Percentiles rank a stretch among this genome's conserved stretches.
These are phyloP conservation scores for Phytophthora lateralis DNA, from an alignment of 352 stramenopile species.

Conservation along the genomic window DNA sequence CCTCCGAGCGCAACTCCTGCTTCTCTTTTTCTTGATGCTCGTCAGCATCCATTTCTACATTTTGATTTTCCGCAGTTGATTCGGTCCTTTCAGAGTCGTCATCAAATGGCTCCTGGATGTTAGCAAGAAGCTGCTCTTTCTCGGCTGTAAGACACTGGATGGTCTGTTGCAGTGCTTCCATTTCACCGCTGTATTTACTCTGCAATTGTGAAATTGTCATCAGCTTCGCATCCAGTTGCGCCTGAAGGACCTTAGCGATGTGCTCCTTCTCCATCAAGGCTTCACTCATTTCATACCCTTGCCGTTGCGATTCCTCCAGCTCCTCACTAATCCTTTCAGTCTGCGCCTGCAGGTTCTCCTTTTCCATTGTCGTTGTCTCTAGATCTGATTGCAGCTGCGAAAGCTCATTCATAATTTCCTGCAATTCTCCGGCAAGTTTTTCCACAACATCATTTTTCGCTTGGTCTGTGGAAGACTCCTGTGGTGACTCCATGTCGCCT, in stretches of 20 bases:
- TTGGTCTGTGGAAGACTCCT: conserved; percentile 7
- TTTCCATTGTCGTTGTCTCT: conserved; percentile 39
- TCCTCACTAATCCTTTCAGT: conserved; percentile 43
- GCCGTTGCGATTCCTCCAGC: conserved; percentile 28
- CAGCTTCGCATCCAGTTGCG: conserved; percentile 50
- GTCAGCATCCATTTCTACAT: neutral
- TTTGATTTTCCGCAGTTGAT: conserved; percentile 2
- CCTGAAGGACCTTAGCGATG: conserved; percentile 47
- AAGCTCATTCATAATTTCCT: conserved; percentile 47
- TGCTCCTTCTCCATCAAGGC: conserved; percentile 44
- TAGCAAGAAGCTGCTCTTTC: conserved; percentile 31
- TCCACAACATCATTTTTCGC: conserved; percentile 15
- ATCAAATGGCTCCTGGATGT: conserved; percentile 26
- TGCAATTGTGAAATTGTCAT: conserved; percentile 51
- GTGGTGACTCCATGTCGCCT: neutral
- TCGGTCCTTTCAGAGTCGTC: neutral
- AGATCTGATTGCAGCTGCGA: conserved; percentile 36
- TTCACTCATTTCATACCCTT: conserved; percentile 46
- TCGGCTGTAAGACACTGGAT: conserved; percentile 38
- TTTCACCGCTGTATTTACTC: conserved; percentile 32
- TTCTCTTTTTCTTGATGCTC: neutral
- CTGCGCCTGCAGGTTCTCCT: conserved; percentile 39
- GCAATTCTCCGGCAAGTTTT: conserved; percentile 38
- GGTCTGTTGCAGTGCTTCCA: conserved; percentile 36
- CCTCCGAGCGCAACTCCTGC: conserved; percentile 9